Evolutionary conservation across 2,329 filamentous ascomycete species (phyloP).

Genomic region (Lasiodiplodia citricola): DNA sequence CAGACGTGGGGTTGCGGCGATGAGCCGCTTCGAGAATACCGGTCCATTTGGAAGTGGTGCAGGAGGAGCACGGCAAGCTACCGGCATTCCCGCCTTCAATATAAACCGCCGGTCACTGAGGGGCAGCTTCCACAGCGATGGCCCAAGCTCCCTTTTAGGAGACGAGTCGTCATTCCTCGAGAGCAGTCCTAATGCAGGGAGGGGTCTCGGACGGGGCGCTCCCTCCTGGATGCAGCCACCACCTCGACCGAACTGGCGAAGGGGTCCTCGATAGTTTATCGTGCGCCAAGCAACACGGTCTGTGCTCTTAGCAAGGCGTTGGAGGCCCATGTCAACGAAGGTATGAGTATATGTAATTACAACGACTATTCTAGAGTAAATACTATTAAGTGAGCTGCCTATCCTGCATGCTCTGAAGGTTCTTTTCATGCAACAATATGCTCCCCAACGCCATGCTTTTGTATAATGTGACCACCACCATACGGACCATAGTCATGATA

Average conservation of each 20-base stretch:
- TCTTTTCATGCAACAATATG: slow-evolving; percentile 2
- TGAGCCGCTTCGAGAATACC: not conserved
- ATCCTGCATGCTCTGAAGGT: slow-evolving; percentile 4
- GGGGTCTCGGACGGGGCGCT: slow-evolving; percentile 7
- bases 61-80: slow-evolving; percentile 12
- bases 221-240: slow-evolving; percentile 26
- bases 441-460: slow-evolving; percentile 27
- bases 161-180: slow-evolving; percentile 21
- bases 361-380: slow-evolving; percentile 1
- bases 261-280: not conserved
- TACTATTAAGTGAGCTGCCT: slow-evolving; percentile 11
- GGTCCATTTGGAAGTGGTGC: slow-evolving; percentile 5
- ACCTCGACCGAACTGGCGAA: slow-evolving; percentile 14
- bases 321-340: not conserved
- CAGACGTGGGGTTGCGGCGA: not conserved
- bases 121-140: slow-evolving; percentile 23
- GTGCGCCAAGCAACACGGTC: not conserved
- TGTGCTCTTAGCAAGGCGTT: slow-evolving; percentile 2
- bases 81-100: slow-evolving; percentile 18
- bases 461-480: slow-evolving; percentile 17
- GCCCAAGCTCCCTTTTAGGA: slow-evolving; percentile 22
- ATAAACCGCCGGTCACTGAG: slow-evolving; percentile 12
- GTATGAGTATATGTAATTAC: slow-evolving; percentile 18
- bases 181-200: slow-evolving; percentile 15
- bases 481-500: slow-evolving; percentile 7